Percentiles rank a stretch among this genome's conserved stretches.
phyloP scores from a whole-genome alignment of 345 rosid species.

The Laguncularia racemosa region DNA sequence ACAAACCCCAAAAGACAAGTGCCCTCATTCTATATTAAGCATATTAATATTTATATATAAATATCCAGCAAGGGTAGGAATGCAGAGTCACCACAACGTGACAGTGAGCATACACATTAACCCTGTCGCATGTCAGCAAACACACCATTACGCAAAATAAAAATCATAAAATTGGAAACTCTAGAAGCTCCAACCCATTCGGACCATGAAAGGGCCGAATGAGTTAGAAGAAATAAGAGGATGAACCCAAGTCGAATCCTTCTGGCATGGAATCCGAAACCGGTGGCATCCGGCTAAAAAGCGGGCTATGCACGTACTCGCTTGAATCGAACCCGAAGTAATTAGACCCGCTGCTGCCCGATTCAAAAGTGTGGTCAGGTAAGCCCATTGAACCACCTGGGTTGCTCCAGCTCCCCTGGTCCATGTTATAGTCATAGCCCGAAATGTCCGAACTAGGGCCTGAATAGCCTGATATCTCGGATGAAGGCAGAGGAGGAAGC shows the following conservation, averaged over 20 bases:
- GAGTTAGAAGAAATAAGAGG: slow-evolving; percentile 24
- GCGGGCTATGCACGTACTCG: slow-evolving; percentile 71
- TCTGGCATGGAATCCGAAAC: slow-evolving; percentile 60
- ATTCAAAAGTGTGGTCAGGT: slow-evolving; percentile 17
- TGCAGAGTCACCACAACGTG: too few species aligned
- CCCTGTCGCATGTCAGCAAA: too few species aligned
- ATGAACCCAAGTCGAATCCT: slow-evolving; percentile 48
- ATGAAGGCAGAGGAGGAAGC: slow-evolving; percentile 58
- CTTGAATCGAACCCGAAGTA: slow-evolving; percentile 36
- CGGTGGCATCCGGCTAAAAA: slow-evolving; percentile 82
- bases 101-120: too few species aligned
- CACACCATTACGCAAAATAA: too few species aligned
- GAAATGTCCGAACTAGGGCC: slow-evolving; percentile 8
- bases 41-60: too few species aligned
- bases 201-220: not conserved
- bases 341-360: slow-evolving; percentile 12
- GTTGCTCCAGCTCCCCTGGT: slow-evolving; percentile 11
- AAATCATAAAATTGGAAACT: too few species aligned
- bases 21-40: too few species aligned
- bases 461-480: slow-evolving; percentile 13
- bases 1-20: too few species aligned
- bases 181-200: not conserved
- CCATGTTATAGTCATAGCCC: slow-evolving; percentile 12
- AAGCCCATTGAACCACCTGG: slow-evolving; percentile 15
- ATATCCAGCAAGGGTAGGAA: too few species aligned